phyloP scores from a whole-genome alignment of 2,329 filamentous ascomycete species.

The Dothideomycetidae sp. region DNA sequence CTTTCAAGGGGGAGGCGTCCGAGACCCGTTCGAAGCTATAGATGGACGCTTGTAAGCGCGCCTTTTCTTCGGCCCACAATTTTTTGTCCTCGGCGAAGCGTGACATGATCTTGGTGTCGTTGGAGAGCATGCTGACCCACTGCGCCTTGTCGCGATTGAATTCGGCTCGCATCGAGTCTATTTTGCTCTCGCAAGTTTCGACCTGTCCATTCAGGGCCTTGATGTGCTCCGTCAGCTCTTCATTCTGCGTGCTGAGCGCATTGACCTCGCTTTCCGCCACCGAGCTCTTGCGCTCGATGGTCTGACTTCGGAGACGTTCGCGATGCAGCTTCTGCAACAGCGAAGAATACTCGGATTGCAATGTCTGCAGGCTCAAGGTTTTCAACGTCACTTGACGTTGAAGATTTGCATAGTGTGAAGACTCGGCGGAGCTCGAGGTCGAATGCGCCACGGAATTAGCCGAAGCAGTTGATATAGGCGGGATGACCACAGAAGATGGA shows the following conservation, averaged over 20 bases:
- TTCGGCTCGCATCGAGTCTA: conserved; percentile 33
- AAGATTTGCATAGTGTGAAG: conserved; percentile 33
- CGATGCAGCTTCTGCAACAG: conserved; percentile 38
- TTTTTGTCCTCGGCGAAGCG: conserved; percentile 30
- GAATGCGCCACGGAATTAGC: conserved; percentile 15
- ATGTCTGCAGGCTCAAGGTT: conserved; percentile 36
- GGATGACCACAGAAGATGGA: no score
- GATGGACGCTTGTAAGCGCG: conserved; percentile 16
- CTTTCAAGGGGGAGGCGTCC: not conserved
- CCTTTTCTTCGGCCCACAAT: conserved; percentile 28
- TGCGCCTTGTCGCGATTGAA: conserved; percentile 32
- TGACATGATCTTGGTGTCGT: conserved; percentile 32
- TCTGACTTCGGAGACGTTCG: conserved; percentile 35
- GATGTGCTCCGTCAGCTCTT: conserved; percentile 34
- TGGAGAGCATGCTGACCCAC: conserved; percentile 38
- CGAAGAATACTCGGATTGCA: conserved; percentile 41
- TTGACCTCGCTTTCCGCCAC: conserved; percentile 40
- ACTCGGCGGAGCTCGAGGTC: conserved; percentile 17
- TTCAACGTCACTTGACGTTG: conserved; percentile 42
- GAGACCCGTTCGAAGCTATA: not conserved
- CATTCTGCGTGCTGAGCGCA: conserved; percentile 36
- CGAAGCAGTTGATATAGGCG: conserved; percentile 15
- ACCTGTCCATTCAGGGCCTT: conserved; percentile 34
- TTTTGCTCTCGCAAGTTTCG: conserved; percentile 33
- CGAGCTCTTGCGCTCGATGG: conserved; percentile 37